A percentile compares a stretch with the other conserved stretches of the same genome.
Evolutionary conservation across 2,329 filamentous ascomycete species (phyloP).

Genomic region (Cercospora beticola): DNA sequence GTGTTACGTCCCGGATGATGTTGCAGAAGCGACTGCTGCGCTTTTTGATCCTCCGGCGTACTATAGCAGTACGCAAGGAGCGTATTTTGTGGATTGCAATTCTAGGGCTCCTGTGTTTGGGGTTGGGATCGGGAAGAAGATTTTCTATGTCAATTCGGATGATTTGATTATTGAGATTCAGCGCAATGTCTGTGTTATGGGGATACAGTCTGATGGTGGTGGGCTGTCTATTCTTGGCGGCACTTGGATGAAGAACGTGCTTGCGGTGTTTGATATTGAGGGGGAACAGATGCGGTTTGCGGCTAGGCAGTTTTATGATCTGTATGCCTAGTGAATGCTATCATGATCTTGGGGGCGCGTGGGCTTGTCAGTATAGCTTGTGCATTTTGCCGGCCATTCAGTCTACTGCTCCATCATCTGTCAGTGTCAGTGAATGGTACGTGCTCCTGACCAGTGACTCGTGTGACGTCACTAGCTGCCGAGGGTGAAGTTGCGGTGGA

Average conservation of each 20-base stretch:
- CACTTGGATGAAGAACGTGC: conserved; percentile 52
- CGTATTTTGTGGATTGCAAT: conserved; percentile 46
- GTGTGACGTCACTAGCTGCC: not conserved
- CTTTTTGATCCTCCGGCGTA: conserved; percentile 46
- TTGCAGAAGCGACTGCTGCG: conserved; percentile 42
- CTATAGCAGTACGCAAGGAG: conserved; percentile 33
- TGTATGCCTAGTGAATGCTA: not conserved
- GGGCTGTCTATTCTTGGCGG: conserved; percentile 47
- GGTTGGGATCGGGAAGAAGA: conserved; percentile 42
- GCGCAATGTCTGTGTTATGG: conserved; percentile 35
- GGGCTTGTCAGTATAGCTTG: not conserved
- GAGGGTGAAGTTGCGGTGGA: not conserved
- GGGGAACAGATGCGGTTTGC: conserved; percentile 51
- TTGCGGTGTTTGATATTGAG: conserved; percentile 54
- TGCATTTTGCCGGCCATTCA: not conserved
- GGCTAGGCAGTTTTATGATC: conserved; percentile 33
- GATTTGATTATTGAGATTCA: conserved; percentile 33
- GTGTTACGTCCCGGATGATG: conserved; percentile 42
- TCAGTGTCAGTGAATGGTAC: not conserved
- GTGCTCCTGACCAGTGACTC: not conserved
- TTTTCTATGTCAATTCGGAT: conserved; percentile 35
- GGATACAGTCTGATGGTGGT: conserved; percentile 35
- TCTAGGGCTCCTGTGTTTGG: conserved; percentile 45
- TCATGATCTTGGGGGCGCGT: not conserved
- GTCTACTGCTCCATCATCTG: not conserved